Evolutionary conservation across 768 basidiomycete species (phyloP).

Genomic region (Mycena albidolilacea): DNA sequence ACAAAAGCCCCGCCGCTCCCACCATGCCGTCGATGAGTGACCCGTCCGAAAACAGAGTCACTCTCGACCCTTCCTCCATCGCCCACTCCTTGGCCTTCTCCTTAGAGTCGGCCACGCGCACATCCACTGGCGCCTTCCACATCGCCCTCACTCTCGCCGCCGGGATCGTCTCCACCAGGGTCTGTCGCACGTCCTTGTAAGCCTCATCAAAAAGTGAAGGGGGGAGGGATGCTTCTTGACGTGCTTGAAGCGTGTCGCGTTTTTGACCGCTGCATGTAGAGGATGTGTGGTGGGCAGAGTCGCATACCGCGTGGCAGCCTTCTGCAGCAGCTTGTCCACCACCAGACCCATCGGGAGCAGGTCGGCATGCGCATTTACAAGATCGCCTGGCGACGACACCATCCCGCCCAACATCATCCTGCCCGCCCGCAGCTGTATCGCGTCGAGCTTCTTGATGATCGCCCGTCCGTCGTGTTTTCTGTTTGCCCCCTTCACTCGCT

Average conservation of each 20-base stretch:
- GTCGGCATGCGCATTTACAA: not conserved
- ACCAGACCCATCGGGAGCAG: not conserved
- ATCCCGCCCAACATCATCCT: not conserved
- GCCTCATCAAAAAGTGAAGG: not conserved
- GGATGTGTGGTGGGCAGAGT: too few relatives aligned
- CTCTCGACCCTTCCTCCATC: too few relatives aligned
- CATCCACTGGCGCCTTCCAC: too few relatives aligned
- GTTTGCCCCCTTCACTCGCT: too few relatives aligned
- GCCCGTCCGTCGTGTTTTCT: too few relatives aligned
- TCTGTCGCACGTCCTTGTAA: not conserved
- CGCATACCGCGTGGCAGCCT: not conserved
- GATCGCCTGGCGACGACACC: not conserved
- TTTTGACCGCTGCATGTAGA: too few relatives aligned
- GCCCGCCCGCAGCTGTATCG: not conserved
- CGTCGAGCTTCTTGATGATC: too few relatives aligned
- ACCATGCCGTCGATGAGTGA: too few relatives aligned
- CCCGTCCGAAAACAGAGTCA: too few relatives aligned
- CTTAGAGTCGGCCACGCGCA: not conserved
- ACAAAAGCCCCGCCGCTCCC: too few relatives aligned
- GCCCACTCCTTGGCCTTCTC: too few relatives aligned
- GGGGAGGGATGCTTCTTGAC: not conserved
- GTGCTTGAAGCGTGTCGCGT: not conserved
- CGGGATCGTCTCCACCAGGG: not conserved
- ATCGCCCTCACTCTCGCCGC: not conserved
- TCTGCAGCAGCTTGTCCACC: not conserved